Evolutionary conservation across 2,329 filamentous ascomycete genomes (phyloP).

Genomic region (Pseudonectria foliicola): DNA sequence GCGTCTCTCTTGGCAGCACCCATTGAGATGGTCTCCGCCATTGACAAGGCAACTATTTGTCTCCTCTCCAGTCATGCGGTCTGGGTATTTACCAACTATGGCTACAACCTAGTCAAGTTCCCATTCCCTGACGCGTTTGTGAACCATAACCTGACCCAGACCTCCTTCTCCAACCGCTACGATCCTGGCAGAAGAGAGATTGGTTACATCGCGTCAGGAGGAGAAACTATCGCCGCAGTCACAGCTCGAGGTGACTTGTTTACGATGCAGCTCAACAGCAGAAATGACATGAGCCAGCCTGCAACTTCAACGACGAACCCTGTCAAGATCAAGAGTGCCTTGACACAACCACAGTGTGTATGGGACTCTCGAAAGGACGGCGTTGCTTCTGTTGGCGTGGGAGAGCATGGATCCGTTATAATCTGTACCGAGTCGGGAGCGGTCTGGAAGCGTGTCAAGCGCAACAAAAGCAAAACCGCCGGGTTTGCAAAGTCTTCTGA

Average conservation of each 20-base stretch:
- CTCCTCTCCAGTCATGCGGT: slow-evolving; percentile 82
- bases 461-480: slow-evolving; percentile 70
- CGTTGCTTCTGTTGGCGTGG: slow-evolving; percentile 77
- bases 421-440: slow-evolving; percentile 87
- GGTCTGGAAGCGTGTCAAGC: slow-evolving; percentile 83
- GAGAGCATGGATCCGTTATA: slow-evolving; percentile 90
- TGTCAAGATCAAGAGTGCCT: slow-evolving; percentile 75
- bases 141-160: slow-evolving; percentile 60
- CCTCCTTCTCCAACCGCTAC: slow-evolving; percentile 43
- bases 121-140: slow-evolving; percentile 64
- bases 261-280: slow-evolving; percentile 69
- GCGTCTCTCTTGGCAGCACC: slow-evolving; percentile 62
- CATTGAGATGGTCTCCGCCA: slow-evolving; percentile 77
- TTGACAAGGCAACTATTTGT: slow-evolving; percentile 81
- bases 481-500: slow-evolving; percentile 40
- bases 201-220: slow-evolving; percentile 70
- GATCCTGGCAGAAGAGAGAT: slow-evolving; percentile 63
- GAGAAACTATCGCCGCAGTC: slow-evolving; percentile 85
- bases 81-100: slow-evolving; percentile 92
- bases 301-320: slow-evolving; percentile 84
- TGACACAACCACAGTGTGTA: slow-evolving; percentile 71
- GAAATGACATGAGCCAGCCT: slow-evolving; percentile 51
- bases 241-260: slow-evolving; percentile 82
- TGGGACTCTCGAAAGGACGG: slow-evolving; percentile 88
- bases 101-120: slow-evolving; percentile 85